Evolutionary conservation across 179 eudicot genomes (phyloP).

Genomic region (Amaranthus tricolor): DNA sequence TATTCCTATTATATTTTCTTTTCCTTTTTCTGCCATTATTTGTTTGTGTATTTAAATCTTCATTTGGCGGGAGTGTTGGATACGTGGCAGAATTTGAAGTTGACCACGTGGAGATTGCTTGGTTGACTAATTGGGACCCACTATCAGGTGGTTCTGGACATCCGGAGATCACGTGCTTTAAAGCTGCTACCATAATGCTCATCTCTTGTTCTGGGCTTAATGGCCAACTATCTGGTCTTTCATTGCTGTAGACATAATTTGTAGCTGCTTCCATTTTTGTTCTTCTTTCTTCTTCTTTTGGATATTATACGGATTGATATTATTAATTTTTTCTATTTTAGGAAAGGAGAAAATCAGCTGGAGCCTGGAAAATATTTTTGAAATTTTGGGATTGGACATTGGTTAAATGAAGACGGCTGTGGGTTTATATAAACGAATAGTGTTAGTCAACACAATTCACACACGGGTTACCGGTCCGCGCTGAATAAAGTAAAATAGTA

Average conservation of each 20-base stretch:
- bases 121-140: not conserved
- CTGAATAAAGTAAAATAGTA: no score
- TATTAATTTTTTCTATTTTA: not conserved
- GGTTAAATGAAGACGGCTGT: not conserved
- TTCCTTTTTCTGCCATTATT: not conserved
- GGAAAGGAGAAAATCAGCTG: not conserved
- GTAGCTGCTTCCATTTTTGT: not conserved
- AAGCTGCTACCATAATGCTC: conserved; percentile 37
- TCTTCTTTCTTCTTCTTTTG: not conserved
- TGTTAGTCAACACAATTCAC: conserved; percentile 23
- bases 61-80: conserved; percentile 17
- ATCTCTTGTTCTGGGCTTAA: conserved; percentile 24
- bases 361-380: not conserved
- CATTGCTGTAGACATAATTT: not conserved
- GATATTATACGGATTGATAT: no score
- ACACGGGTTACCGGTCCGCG: conserved; percentile 9
- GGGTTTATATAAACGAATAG: no score
- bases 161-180: conserved; percentile 35
- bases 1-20: conserved; percentile 24
- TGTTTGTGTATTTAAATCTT: not conserved
- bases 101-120: not conserved
- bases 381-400: not conserved
- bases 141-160: not conserved
- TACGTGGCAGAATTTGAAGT: conserved; percentile 17
- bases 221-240: not conserved